These are phyloP conservation scores for Tillandsia fasciculata DNA, from an alignment of 176 grass and related monocot species.

Conservation along the genomic window DNA sequence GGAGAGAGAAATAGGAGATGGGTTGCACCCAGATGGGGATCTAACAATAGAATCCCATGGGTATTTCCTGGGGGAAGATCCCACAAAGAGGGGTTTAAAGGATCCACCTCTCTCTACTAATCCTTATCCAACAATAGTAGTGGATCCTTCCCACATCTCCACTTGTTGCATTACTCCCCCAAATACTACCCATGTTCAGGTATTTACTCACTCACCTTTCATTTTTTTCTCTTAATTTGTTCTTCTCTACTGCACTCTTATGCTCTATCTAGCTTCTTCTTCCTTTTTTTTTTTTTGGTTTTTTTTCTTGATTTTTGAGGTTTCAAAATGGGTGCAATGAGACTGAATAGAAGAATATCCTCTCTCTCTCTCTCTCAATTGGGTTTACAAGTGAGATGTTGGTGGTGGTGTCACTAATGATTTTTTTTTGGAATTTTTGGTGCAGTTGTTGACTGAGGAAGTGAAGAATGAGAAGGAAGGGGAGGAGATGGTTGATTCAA, in stretches of 20 bases:
- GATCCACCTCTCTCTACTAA: background rate
- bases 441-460: slow-evolving; percentile 5
- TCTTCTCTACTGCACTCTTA: background rate
- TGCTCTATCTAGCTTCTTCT: slow-evolving; percentile 24
- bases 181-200: background rate
- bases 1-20: slow-evolving; percentile 1
- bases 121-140: background rate
- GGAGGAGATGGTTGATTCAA: slow-evolving; percentile 28
- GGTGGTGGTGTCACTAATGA: background rate
- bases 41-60: slow-evolving; percentile 24
- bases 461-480: slow-evolving; percentile 12
- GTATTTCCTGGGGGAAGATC: slow-evolving; percentile 13
- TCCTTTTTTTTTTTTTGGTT: background rate
- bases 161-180: slow-evolving; percentile 18
- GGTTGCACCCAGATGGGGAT: slow-evolving; percentile 49
- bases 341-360: too few species aligned
- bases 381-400: too few species aligned
- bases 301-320: background rate
- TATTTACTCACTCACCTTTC: background rate
- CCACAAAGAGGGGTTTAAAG: slow-evolving; percentile 22
- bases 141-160: background rate
- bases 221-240: background rate
- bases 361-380: too few species aligned
- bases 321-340: background rate
- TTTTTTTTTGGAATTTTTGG: background rate